These are phyloP conservation scores for Exophiala sp. DNA, from an alignment of 2,329 filamentous ascomycete species.

Conservation along the genomic window DNA sequence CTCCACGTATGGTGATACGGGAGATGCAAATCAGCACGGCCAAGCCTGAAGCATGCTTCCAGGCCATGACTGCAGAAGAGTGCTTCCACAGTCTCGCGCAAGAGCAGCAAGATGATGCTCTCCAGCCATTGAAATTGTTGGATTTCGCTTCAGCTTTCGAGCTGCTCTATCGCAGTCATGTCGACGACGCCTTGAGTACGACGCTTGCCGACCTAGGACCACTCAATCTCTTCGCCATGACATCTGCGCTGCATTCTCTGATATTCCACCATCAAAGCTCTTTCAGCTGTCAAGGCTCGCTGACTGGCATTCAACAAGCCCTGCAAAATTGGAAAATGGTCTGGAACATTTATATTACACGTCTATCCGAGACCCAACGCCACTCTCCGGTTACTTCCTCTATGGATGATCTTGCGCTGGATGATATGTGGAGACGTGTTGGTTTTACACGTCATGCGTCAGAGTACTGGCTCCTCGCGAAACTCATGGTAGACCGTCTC, in stretches of 20 bases:
- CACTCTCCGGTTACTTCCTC: slow-evolving; percentile 15
- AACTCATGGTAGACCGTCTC: slow-evolving; percentile 31
- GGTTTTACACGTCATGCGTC: slow-evolving; percentile 34
- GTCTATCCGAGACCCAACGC: neutral
- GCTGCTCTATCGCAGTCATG: neutral
- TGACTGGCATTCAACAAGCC: slow-evolving; percentile 33
- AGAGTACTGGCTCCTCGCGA: slow-evolving; percentile 39
- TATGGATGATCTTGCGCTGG: slow-evolving; percentile 18
- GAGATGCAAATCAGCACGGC: slow-evolving; percentile 40
- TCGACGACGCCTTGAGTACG: neutral
- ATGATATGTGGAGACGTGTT: slow-evolving; percentile 34
- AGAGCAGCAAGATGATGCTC: neutral
- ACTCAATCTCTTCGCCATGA: slow-evolving; percentile 30
- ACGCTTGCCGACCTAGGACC: slow-evolving; percentile 15
- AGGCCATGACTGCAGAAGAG: slow-evolving; percentile 33
- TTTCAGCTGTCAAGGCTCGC: slow-evolving; percentile 29
- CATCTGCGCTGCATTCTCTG: slow-evolving; percentile 30
- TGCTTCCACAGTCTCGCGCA: slow-evolving; percentile 20
- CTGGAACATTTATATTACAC: slow-evolving; percentile 25
- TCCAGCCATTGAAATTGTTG: neutral
- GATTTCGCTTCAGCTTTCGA: neutral
- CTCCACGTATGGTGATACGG: slow-evolving; percentile 39
- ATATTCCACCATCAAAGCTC: slow-evolving; percentile 39
- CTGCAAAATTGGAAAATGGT: slow-evolving; percentile 20
- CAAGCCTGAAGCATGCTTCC: slow-evolving; percentile 38